phyloP scores from a whole-genome alignment of 257 asterid species.

The Capsicum pubescens region DNA sequence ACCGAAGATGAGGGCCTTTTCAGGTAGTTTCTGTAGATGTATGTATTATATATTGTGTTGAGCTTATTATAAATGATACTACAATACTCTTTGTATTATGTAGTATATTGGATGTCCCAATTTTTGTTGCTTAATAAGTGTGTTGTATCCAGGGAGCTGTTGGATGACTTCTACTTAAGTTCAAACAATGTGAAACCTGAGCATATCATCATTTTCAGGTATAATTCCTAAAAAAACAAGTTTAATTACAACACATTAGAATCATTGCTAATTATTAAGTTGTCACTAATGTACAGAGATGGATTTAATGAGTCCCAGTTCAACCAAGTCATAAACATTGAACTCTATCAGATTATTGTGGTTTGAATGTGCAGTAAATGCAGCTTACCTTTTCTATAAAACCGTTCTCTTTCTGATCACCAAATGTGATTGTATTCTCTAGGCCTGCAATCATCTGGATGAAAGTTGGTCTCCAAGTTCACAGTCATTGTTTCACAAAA shows the following conservation, averaged over 20 bases:
- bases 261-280: conserved; percentile 7
- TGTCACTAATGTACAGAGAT: conserved; percentile 47
- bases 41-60: not conserved
- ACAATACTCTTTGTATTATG: not conserved
- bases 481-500: conserved; percentile 69
- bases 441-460: conserved; percentile 71
- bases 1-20: conserved; percentile 58
- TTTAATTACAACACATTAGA: not conserved
- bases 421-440: not conserved
- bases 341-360: conserved; percentile 69
- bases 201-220: conserved; percentile 75
- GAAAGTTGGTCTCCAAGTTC: conserved; percentile 62
- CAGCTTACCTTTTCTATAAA: not conserved
- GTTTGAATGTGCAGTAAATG: conserved; percentile 35
- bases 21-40: conserved; percentile 44
- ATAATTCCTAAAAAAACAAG: not conserved
- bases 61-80: not conserved
- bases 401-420: not conserved
- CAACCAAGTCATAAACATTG: conserved; percentile 70
- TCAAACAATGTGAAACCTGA: conserved; percentile 51
- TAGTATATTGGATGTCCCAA: not conserved
- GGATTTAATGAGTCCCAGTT: conserved; percentile 83
- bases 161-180: conserved; percentile 55
- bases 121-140: conserved; percentile 1
- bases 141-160: conserved; percentile 53